Conservation (phyloP, 2,329 filamentous ascomycete species). For the Raffaelea albimanens region DNA sequence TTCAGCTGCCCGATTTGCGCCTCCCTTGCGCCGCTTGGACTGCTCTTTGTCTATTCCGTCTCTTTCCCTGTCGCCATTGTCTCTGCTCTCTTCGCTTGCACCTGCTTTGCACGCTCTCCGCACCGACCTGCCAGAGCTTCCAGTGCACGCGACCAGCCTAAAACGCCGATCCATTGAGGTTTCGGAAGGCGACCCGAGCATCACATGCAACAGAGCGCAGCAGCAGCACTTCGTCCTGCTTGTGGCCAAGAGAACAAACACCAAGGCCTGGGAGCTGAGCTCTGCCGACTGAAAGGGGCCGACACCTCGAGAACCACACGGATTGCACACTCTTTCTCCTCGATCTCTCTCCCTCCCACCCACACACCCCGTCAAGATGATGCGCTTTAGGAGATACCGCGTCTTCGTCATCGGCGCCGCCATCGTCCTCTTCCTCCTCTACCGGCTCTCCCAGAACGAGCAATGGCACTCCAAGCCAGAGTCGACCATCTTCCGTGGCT, state of each 20-base stretch:
- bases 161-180: not conserved
- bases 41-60: no score
- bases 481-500: conserved; percentile 12
- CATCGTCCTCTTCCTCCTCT: conserved; percentile 44
- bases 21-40: no score
- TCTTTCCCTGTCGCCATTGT: no score
- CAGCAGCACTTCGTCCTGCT: no score
- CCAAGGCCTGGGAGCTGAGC: not conserved
- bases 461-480: conserved; percentile 17
- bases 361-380: conserved; percentile 27
- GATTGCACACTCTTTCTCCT: not conserved
- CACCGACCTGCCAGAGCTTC: not conserved
- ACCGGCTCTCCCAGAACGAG: conserved; percentile 35
- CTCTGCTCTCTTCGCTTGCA: no score
- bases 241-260: not conserved
- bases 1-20: no score
- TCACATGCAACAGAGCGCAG: no score
- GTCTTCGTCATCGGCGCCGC: conserved; percentile 48
- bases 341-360: not conserved
- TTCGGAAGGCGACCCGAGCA: no score
- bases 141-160: not conserved
- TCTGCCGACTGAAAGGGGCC: not conserved
- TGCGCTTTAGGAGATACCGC: conserved; percentile 52
- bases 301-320: no score
- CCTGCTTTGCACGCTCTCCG: not conserved